Evolutionary conservation across 495 filamentous ascomycete species (phyloP), one percentile per base, ranked within the genome.

Genomic region (Annulohypoxylon nitens): DNA sequence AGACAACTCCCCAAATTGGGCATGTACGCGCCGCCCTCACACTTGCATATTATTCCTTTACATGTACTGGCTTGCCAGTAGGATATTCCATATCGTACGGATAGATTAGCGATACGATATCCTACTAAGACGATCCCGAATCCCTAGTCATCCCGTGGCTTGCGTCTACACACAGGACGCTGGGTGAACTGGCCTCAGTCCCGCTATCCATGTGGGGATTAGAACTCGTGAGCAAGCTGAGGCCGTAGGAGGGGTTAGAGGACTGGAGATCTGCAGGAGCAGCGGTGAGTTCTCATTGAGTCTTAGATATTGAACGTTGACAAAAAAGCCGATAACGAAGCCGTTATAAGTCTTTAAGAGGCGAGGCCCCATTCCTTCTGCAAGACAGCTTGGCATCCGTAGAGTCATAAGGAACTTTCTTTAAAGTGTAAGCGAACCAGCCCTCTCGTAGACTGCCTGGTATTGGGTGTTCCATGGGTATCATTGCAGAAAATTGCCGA

Each of bases 311-410:
- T 2, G 14, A 16, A 5, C 12, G 41, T 45, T n/a, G 14, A 45
- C 41, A 45, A 45, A 20, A 47, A 20, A 47, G 43, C 43, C 43
- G 43, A 47, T 20, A 47, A 47, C 5, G 8, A 47, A 47, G 43
- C 43, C 43, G 43, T 18, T 20, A 47, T 47, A 47, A 9, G 43
- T 47, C 43, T 14, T 20, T 20, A 48, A 16, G 62, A 20, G 37
- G 25, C 37, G 57, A 14, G 25, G 63, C 12, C 20, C 51, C 53
- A 34, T 60, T 25, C 25, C 50, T 26, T 58, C 67, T 70, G 45
- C 51, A 64, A 41, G 67, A 60, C 60, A 70, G 59, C 51, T 59
- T 51, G 67, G 18, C 51, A 14, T 64, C 26, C 58, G 64, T 41
- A 16, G n/a, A 36, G 48, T 16, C 20, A 25, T 7, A 14, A 54